Percentiles rank a stretch among this genome's conserved stretches.
Conservation (phyloP, 2,329 filamentous ascomycete genomes). For the Simplicillium aogashimaense region DNA sequence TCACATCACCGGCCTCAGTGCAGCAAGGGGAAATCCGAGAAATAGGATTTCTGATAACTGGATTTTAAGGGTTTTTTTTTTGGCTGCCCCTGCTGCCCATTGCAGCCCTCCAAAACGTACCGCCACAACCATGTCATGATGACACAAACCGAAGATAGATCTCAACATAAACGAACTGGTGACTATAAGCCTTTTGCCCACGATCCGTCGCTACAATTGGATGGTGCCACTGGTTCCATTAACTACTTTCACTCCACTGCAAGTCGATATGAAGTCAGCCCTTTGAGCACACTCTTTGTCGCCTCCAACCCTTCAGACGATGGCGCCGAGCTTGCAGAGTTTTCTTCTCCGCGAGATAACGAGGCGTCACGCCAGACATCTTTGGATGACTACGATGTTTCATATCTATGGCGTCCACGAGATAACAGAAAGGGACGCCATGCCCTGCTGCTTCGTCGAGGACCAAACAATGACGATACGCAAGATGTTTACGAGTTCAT, state of each 20-base stretch:
- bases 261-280: not conserved
- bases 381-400: not conserved
- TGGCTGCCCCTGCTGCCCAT: too few relatives aligned
- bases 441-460: conserved; percentile 1
- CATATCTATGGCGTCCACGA: conserved; percentile 3
- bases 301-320: too few relatives aligned
- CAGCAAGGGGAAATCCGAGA: too few relatives aligned
- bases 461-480: not conserved
- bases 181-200: not conserved
- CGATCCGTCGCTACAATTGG: not conserved
- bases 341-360: not conserved
- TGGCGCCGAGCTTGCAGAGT: not conserved
- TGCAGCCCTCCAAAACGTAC: too few relatives aligned
- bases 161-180: not conserved
- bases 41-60: too few relatives aligned
- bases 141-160: too few relatives aligned
- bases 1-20: too few relatives aligned
- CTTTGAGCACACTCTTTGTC: not conserved
- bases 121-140: too few relatives aligned
- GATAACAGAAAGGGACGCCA: conserved; percentile 6
- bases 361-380: not conserved
- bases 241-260: not conserved
- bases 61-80: too few relatives aligned
- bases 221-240: not conserved
- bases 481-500: not conserved